Conservation (phyloP, 805 yeast species). For the Candida quercuum region DNA sequence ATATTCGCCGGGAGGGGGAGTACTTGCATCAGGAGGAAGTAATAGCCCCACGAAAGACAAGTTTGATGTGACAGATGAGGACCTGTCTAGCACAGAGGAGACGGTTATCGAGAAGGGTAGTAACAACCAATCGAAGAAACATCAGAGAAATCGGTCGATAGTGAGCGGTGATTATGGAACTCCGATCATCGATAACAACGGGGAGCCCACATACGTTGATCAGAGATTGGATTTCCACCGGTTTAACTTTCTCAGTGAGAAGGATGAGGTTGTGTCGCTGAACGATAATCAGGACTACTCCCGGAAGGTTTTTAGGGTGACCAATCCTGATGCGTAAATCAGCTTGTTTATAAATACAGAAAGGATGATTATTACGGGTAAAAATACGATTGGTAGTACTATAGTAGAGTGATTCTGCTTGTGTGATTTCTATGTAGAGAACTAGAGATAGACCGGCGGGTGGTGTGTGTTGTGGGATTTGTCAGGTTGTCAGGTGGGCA, state of each 20-base stretch:
- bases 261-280: conserved; percentile 27
- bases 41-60: conserved; percentile 1
- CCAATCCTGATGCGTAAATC: conserved; percentile 36
- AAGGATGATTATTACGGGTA: no score
- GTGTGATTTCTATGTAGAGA: no score
- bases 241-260: conserved; percentile 25
- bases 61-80: conserved; percentile 18
- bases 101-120: conserved; percentile 5
- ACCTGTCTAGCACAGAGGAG: conserved; percentile 9
- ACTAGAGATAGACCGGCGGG: no score
- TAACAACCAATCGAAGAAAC: background rate
- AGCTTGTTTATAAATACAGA: no score
- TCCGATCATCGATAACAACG: conserved; percentile 20
- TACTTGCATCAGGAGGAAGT: background rate
- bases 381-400: no score
- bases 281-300: conserved; percentile 47
- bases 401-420: no score
- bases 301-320: conserved; percentile 40
- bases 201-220: conserved; percentile 29
- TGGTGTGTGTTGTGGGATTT: no score
- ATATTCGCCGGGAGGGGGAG: background rate
- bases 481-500: no score
- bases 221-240: conserved; percentile 31
- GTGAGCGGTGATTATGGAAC: conserved; percentile 11
- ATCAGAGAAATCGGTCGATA: conserved; percentile 2